Conservation (phyloP, 345 rosid genomes). For the Toxicodendron radicans region DNA sequence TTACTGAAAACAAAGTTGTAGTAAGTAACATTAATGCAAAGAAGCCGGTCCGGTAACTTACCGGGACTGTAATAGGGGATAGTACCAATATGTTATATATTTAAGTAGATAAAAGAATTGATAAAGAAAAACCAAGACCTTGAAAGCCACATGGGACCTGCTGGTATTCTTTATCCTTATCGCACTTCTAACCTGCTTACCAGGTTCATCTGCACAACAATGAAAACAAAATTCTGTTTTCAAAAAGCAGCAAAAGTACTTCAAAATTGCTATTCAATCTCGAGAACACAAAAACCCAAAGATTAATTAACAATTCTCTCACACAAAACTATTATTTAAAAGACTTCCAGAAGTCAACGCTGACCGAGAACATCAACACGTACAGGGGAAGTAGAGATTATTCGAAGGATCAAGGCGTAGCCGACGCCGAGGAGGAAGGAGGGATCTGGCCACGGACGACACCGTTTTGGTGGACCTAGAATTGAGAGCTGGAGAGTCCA, state of each 20-base stretch:
- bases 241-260: background rate
- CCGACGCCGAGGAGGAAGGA: constrained; percentile 80
- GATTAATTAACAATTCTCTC: background rate
- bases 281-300: background rate
- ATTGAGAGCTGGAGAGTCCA: constrained; percentile 22
- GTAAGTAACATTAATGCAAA: too few relatives aligned
- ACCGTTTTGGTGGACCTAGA: constrained; percentile 46
- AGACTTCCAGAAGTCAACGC: constrained; percentile 32
- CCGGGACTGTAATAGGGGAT: too few relatives aligned
- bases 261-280: background rate
- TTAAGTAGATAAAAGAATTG: background rate
- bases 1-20: too few relatives aligned
- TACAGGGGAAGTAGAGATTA: constrained; percentile 84
- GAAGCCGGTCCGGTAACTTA: too few relatives aligned
- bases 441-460: constrained; percentile 82
- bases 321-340: background rate
- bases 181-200: constrained; percentile 90
- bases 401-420: constrained; percentile 90
- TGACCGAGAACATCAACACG: constrained; percentile 16
- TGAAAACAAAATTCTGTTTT: background rate
- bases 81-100: too few relatives aligned
- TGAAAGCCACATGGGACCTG: constrained; percentile 91
- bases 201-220: constrained; percentile 71
- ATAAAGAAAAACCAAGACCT: constrained; percentile 38
- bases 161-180: constrained; percentile 79